Evolutionary conservation across 345 rosid genomes (phyloP).

Genomic region (Arabis hirsuta): DNA sequence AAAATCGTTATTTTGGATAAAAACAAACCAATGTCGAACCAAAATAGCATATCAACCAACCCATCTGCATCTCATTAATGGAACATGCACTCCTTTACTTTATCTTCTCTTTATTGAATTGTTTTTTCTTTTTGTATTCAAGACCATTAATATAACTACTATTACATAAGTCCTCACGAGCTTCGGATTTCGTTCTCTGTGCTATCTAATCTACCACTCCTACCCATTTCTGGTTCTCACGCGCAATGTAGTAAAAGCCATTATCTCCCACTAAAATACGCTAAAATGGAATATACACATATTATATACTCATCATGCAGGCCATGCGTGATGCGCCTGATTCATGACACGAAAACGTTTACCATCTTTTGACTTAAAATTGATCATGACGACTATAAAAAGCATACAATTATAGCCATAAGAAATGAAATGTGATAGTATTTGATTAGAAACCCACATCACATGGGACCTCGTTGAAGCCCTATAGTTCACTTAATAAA

Average conservation of each 20-base stretch:
- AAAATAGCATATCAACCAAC: conserved; percentile 45
- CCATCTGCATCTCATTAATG: conserved; percentile 42
- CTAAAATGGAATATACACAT: neutral
- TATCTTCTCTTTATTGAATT: conserved; percentile 13
- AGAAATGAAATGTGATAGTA: neutral
- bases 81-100: conserved; percentile 33
- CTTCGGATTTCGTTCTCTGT: conserved; percentile 27
- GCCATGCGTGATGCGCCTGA: conserved; percentile 19
- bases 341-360: conserved; percentile 7
- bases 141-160: conserved; percentile 3
- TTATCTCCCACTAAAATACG: conserved; percentile 8
- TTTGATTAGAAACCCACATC: conserved; percentile 33
- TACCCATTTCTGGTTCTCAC: conserved; percentile 27
- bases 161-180: conserved; percentile 29
- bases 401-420: neutral
- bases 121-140: neutral
- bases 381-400: conserved; percentile 2
- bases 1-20: conserved; percentile 25
- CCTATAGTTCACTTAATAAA: conserved; percentile 29
- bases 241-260: conserved; percentile 24
- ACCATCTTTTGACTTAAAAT: conserved; percentile 24
- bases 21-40: conserved; percentile 35
- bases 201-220: conserved; percentile 3
- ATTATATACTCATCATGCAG: conserved; percentile 17
- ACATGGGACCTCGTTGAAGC: conserved; percentile 50